Conservation (phyloP, 2,329 filamentous ascomycete species). For the Cytospora chrysosperma region DNA sequence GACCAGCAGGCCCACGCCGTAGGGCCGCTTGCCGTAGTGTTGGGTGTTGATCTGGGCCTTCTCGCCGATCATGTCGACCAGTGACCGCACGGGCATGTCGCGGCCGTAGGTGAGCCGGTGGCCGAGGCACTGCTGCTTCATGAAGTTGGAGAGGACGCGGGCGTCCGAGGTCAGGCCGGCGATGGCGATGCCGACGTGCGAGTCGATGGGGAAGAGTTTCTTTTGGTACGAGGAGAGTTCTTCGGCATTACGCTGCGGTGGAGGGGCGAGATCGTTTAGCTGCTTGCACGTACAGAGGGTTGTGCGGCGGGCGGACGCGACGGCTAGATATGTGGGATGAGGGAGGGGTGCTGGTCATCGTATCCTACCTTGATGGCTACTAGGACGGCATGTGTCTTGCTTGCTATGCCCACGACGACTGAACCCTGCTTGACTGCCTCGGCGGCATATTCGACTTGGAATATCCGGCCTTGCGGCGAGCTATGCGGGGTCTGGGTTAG, state of each 20-base stretch:
- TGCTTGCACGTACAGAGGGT: not conserved
- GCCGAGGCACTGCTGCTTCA: conserved; percentile 98
- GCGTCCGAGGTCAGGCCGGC: conserved; percentile 96
- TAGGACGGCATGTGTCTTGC: conserved; percentile 96
- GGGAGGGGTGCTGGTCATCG: conserved; percentile 23
- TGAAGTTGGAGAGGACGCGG: conserved; percentile 99
- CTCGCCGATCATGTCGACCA: conserved; percentile 89
- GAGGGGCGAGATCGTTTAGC: conserved; percentile 11
- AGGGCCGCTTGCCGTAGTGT: conserved; percentile 93
- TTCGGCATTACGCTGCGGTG: conserved; percentile 85
- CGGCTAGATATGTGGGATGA: conserved; percentile 19
- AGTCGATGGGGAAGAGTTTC: conserved; percentile 96
- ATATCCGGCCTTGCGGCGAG: conserved; percentile 98
- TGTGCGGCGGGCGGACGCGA: not conserved
- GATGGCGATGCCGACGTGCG: conserved; percentile 92
- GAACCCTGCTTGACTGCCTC: conserved; percentile 99
- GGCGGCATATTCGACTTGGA: conserved; percentile 98
- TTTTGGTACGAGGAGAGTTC: conserved; percentile 99
- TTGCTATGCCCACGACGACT: conserved; percentile 93
- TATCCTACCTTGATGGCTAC: conserved; percentile 85
- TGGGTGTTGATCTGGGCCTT: conserved; percentile 98
- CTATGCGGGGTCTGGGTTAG: conserved; percentile 48
- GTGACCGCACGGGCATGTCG: conserved; percentile 83
- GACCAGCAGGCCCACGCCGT: conserved; percentile 90
- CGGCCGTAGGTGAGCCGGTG: conserved; percentile 95